Base-by-base conservation (phyloP, 192 early-diverging fungal genomes). In the Rhizoclosmatium globosum region DNA sequence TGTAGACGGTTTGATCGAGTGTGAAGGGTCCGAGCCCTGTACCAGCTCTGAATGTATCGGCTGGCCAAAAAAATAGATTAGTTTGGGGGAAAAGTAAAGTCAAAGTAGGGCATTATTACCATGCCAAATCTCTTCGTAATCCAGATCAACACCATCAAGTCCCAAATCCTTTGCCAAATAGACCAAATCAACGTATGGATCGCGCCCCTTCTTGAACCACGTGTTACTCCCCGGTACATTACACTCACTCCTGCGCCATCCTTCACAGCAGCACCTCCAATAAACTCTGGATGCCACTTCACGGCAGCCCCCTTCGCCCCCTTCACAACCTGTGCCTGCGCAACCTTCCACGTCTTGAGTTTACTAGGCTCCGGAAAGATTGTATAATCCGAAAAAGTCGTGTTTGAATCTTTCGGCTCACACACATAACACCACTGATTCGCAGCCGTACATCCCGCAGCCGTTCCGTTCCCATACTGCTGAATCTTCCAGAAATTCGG, bases 351-450 rank as follows among this genome's bases (percentile, higher is more conserved):
- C 11, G 75, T 77, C 11, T 64, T 42, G 9, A 47, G 0, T n/a
- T 66, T 68, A 45, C 41, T 46, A 4, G 75, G 75, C 56, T 77
- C 75, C 4, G 75, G 75, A 48, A 77, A 77, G 38, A 77, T 57
- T n/a, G 23, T 15, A 77, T 67, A 77, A 48, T 77, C 75, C 13
- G 17, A 41, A 11, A 77, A 21, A 17, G 75, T 43, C 11, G 75
- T 77, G 13, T 43, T 43, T 0, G 69, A 48, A 56, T 15, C 15
- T 23, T 71, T 4, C 3, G 69, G 42, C 6, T 48, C 19, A 71
- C n/a, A 71, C 39, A 77, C 75, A 48, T 77, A 77, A 48, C 75
- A 77, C 47, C 57, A 77, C 75, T 53, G 19, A 48, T 77, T 77
- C n/a, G 64, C 15, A 48, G 44, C 75, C 46, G 45, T 77, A 48